Evolutionary conservation across 371 early-diverging fungal species (phyloP).

Genomic region (Rhizopus arrhizus): DNA sequence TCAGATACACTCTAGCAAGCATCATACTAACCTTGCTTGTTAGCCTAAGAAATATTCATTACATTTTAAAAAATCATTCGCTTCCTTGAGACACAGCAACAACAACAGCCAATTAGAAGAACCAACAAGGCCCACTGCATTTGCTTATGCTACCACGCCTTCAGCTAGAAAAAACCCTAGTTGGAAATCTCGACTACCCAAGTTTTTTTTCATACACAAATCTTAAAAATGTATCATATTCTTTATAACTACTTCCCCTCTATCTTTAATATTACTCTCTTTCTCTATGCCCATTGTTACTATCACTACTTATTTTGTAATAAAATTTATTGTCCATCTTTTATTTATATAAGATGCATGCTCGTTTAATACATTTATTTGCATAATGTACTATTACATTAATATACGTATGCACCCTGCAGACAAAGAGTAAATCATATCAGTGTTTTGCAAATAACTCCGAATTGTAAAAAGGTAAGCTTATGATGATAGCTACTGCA

Average conservation of each 20-base stretch:
- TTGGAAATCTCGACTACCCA: constrained; percentile 23
- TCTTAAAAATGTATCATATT: constrained; percentile 16
- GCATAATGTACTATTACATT: too few species aligned
- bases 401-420: too few species aligned
- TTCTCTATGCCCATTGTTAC: not conserved
- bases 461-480: too few species aligned
- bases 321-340: too few species aligned
- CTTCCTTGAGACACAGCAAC: constrained; percentile 2
- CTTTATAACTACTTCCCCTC: not conserved
- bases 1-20: not conserved
- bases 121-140: constrained; percentile 12
- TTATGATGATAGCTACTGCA: too few species aligned
- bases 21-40: too few species aligned
- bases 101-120: not conserved
- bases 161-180: constrained; percentile 3
- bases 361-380: too few species aligned
- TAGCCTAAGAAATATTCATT: not conserved
- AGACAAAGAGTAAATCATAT: too few species aligned
- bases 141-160: constrained; percentile 36
- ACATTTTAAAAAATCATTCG: not conserved
- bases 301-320: too few species aligned
- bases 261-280: not conserved
- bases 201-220: constrained; percentile 8
- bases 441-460: too few species aligned
- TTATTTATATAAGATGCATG: too few species aligned